phyloP scores from a whole-genome alignment of 345 rosid species.

The Orychophragmus violaceus region DNA sequence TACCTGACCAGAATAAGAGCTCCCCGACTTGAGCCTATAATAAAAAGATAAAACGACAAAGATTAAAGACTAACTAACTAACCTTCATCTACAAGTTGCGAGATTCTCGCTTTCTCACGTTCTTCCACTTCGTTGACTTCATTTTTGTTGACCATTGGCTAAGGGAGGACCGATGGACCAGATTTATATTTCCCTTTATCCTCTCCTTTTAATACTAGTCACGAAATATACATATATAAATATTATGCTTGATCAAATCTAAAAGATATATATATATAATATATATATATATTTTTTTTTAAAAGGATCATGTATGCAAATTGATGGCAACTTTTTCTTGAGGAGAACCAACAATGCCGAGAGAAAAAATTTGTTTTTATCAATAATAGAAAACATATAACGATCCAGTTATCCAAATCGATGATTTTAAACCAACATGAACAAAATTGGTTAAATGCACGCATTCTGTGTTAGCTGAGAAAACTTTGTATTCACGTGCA shows the following conservation, averaged over 20 bases:
- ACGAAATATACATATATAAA: not conserved
- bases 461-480: too few species aligned
- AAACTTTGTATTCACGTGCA: not conserved
- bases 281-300: not conserved
- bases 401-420: too few species aligned
- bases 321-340: not conserved
- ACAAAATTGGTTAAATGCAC: too few species aligned
- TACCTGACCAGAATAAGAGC: slow-evolving; percentile 24
- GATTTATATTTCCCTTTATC: not conserved
- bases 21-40: slow-evolving; percentile 16
- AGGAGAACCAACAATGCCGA: not conserved
- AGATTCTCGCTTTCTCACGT: slow-evolving; percentile 28
- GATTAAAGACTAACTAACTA: slow-evolving; percentile 15
- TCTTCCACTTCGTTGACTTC: slow-evolving; percentile 22
- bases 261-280: too few species aligned
- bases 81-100: slow-evolving; percentile 18
- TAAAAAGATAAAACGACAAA: not conserved
- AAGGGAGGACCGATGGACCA: slow-evolving; percentile 11
- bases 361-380: too few species aligned
- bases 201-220: not conserved
- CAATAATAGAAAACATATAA: too few species aligned
- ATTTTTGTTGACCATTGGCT: slow-evolving; percentile 4
- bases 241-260: too few species aligned
- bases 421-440: too few species aligned
- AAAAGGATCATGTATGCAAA: not conserved